Base-by-base conservation (phyloP, 139 green algal species). In the Chlorella sp. region DNA sequence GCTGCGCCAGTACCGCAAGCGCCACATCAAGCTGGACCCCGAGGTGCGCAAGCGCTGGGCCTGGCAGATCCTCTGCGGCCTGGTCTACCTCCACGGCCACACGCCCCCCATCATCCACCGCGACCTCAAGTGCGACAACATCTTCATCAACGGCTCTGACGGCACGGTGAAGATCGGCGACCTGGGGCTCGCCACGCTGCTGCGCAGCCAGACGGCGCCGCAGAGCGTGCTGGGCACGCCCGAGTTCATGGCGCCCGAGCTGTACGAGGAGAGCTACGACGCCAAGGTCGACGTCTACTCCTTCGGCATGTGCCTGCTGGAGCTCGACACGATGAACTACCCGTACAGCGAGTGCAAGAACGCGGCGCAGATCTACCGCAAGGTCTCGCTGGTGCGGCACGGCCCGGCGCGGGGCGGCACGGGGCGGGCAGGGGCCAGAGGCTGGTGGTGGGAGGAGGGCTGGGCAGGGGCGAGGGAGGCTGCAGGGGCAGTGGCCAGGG, bases 191-290 rank as follows among this genome's bases (percentile, higher is more conserved):
- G 96, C 96, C 8, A 98, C 96, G 1, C 85, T 99, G 63, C 91
- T 97, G 70, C 81, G 94, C 3, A 91, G 88, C 14, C 81, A 95
- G 38, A 95, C 91, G 1, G 93, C 95, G 29, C 93, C 93, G 21
- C 94, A 98, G 79, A 93, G 82, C 56, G 95, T 99, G 25, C 86
- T 98, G 68, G 95, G 94, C 67, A 98, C 94, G 9, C 94, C 94
- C 33, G 92, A 99, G 83, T 99, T 99, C 87, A 99, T 99, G 95
- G 96, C 96, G 8, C 96, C 92, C 17, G 96, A 99, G 90, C 91
- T 99, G 78, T 99, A 99, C 56, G 95, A 99, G 70, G 96, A 99
- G 86, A 91, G 98, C 67, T 99, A 99, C 68, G 90, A 98, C 70
- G 96, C 99, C 84, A 93, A 96, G 48, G 96, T 98, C 41, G 96